Base-by-base conservation (phyloP, 352 stramenopile species). In the Aphanomyces stellatus region DNA sequence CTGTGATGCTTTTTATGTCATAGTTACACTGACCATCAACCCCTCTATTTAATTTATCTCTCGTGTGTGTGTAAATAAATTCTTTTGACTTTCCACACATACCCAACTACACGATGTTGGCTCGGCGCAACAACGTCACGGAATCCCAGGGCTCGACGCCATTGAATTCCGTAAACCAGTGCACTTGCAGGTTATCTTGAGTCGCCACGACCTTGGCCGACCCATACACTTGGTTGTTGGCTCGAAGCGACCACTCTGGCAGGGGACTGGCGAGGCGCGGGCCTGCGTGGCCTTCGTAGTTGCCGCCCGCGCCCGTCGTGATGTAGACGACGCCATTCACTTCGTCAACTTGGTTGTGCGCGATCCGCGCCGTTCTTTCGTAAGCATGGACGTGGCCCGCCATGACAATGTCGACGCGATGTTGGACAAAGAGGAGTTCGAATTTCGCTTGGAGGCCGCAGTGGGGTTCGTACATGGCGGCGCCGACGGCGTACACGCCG, bases 381-480 rank as follows among this genome's bases (percentile, higher is more conserved):
- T 67, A 67, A 10, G 40, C 60, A 22, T 67, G 60, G 30, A 30
- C 31, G 24, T 67, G 60, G 37, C 55, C 53, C 31, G 64, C 37
- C 15, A 78, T 72, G 11, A 76, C 70, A 10, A 69, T 24, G 31
- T 70, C 56, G 25, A 65, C 67, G 15, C 65, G 53, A 40, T 71
- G 40, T 33, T 70, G 19, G 35, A 69, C 22, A 34, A 75, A 55
- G 22, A 78, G 66, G 4, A 33, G 42, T 59, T 78, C 72, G 64
- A 78, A 67, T 41, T 67, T 67, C 40, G 40, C 60, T 46, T 67
- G 60, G 25, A 60, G 55, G 10, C 74, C 78, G 37, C 76, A 83
- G 55, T 78, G 72, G 2, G 76, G 76, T 48, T 86, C 76, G 30
- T 57, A 57, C 49, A 57, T 57, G 22, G 49, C 17, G 25, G 49